phyloP scores from a whole-genome alignment of 306 rosid species.

The Mimosa pudica region DNA sequence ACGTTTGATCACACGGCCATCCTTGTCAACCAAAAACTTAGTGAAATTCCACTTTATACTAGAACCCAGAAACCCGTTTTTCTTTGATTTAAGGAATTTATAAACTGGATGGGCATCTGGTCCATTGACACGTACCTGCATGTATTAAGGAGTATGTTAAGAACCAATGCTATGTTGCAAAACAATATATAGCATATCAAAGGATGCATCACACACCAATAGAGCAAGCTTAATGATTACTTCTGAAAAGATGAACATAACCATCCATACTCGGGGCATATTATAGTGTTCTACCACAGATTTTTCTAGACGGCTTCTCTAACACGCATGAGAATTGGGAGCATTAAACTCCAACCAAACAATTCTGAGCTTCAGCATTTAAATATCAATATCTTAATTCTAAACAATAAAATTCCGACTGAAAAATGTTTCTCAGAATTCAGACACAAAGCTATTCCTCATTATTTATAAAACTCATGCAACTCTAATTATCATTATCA shows the following conservation, averaged over 20 bases:
- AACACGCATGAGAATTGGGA: neutral
- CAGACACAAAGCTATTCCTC: neutral
- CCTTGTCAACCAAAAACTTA: conserved; percentile 74
- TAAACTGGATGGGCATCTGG: conserved; percentile 60
- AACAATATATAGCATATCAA: neutral
- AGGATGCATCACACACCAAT: conserved; percentile 9
- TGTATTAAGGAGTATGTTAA: conserved; percentile 9
- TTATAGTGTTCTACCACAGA: neutral
- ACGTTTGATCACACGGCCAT: conserved; percentile 70
- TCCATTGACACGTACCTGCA: conserved; percentile 82
- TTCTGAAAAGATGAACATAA: neutral
- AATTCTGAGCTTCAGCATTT: neutral
- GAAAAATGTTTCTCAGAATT: neutral
- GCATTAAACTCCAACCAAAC: neutral
- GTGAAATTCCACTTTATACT: conserved; percentile 97
- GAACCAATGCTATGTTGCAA: conserved; percentile 5
- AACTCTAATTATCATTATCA: too few species aligned
- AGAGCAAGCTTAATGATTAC: neutral
- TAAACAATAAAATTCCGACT: conserved; percentile 15
- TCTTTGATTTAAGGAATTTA: conserved; percentile 74
- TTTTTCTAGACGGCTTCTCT: neutral
- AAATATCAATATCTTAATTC: neutral
- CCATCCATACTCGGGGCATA: conserved; percentile 13
- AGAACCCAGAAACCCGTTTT: conserved; percentile 62
- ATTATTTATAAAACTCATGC: neutral